Evolutionary conservation across 1,284 basidiomycete species (phyloP), one percentile per base, ranked within the genome.

Genomic region (Rhodotorula sp.): DNA sequence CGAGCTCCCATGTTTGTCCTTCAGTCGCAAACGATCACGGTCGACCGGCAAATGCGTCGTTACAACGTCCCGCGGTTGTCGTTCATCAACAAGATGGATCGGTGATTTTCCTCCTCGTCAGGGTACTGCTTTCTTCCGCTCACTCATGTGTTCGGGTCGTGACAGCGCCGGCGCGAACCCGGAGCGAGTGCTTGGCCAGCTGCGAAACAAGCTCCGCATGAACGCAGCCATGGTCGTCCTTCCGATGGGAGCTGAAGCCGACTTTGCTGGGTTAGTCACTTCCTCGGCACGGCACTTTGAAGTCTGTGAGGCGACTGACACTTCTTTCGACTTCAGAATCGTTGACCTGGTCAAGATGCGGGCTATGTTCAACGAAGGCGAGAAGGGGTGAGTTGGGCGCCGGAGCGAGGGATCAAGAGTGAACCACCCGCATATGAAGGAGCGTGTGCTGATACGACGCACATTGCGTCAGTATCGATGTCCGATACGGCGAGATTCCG

Each of bases 11-110:
- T 37, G 8, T 37, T 37, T 37, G 37, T 10, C 37, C 37, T 45
- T 0, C 81, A 93, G 87, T 91, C 91, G 82, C 96, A 99, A 87
- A 99, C 96, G 2, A 99, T 95, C 62, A 99, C 96, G 15, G 96
- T 99, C 62, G 96, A 99, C 83, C 85, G 96, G 74, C 96, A 99
- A 85, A 99, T 99, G 96, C 86, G 91, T 76, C 87, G 96, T 55
- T 99, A 99, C 80, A 89, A 89, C 76, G 93, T 99, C 70, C 96
- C 96, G 68, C 86, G 96, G 64, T 86, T 99, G 71, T 95, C 93
- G 1, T 99, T 99, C 80, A 90, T 99, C 80, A 99, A 99, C 84
- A 99, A 99, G 84, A 99, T 99, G 96, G 96, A 99, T 80, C 87
- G 92, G 89, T 89, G 60, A 55, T 77, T 75, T 46, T 24, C 22